Evolutionary conservation across 1,139 yeast species (phyloP).

Genomic region (Hemisphaericaspora xylofermentans): DNA sequence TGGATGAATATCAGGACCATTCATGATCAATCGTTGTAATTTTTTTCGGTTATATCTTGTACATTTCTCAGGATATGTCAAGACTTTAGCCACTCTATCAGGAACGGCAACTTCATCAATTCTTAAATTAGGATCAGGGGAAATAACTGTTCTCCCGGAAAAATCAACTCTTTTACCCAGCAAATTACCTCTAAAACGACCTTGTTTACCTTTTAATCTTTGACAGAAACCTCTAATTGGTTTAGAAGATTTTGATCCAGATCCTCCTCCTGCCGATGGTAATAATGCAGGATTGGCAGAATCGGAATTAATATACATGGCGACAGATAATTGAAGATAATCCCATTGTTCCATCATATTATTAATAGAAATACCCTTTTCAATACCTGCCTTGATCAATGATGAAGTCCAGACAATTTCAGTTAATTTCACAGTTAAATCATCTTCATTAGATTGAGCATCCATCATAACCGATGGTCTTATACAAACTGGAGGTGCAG

Average conservation of each 20-base stretch:
- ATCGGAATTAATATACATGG: constrained; percentile 96
- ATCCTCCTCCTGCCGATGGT: constrained; percentile 60
- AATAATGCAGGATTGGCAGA: constrained; percentile 80
- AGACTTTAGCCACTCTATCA: constrained; percentile 89
- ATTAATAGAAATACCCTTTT: constrained; percentile 88
- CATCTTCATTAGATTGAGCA: constrained; percentile 95
- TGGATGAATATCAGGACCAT: constrained; percentile 89
- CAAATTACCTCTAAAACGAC: constrained; percentile 95
- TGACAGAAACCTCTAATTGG: constrained; percentile 98
- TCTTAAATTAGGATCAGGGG: constrained; percentile 94
- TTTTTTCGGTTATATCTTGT: constrained; percentile 83
- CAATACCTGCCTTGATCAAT: constrained; percentile 88
- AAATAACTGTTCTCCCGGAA: constrained; percentile 96
- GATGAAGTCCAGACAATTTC: constrained; percentile 97
- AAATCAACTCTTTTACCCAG: constrained; percentile 99
- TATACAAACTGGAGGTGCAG: constrained; percentile 98
- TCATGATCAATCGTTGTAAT: constrained; percentile 67
- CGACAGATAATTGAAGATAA: constrained; percentile 88
- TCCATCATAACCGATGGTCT: constrained; percentile 96
- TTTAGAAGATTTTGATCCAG: constrained; percentile 56
- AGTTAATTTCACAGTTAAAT: constrained; percentile 89
- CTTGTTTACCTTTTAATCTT: constrained; percentile 96
- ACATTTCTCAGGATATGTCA: constrained; percentile 94
- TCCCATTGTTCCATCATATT: constrained; percentile 99
- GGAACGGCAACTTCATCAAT: constrained; percentile 99